A percentile compares a stretch with the other conserved stretches of the same genome.
Evolutionary conservation across 75 land plant genomes (phyloP).

Genomic region (Adiantum capillusveneris): DNA sequence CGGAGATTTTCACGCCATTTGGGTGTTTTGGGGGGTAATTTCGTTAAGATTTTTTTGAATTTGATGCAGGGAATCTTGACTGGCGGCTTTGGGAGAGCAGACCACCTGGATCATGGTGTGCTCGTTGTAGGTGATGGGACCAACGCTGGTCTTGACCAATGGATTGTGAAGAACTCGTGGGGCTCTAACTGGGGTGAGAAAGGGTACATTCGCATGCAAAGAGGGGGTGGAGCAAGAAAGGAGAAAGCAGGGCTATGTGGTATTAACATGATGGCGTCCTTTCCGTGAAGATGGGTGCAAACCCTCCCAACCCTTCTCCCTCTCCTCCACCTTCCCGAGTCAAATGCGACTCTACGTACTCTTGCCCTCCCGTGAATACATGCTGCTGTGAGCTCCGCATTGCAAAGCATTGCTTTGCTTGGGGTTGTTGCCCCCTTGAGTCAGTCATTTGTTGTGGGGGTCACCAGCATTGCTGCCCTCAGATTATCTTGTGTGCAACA

Average conservation of each 20-base stretch:
- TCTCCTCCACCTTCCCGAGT: slow-evolving; percentile 54
- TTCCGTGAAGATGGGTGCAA: slow-evolving; percentile 59
- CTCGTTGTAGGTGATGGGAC: slow-evolving; percentile 66
- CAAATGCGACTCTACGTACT: slow-evolving; percentile 46
- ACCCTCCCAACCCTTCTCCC: slow-evolving; percentile 60
- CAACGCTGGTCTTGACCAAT: slow-evolving; percentile 46
- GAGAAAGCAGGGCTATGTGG: slow-evolving; percentile 42
- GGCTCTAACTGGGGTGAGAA: slow-evolving; percentile 84
- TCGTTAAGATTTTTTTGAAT: no score
- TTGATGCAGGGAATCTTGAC: slow-evolving; percentile 55
- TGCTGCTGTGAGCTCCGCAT: slow-evolving; percentile 60
- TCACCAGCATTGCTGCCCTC: slow-evolving; percentile 75
- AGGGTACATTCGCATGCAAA: slow-evolving; percentile 72
- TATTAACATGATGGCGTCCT: slow-evolving; percentile 69
- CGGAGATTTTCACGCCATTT: no score
- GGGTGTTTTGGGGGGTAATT: no score
- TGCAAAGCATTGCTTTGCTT: slow-evolving; percentile 48
- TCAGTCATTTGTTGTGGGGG: slow-evolving; percentile 78
- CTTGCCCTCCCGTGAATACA: slow-evolving; percentile 51
- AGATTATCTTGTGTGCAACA: slow-evolving; percentile 66
- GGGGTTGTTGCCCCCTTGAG: slow-evolving; percentile 86
- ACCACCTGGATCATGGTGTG: slow-evolving; percentile 78
- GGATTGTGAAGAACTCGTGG: slow-evolving; percentile 95
- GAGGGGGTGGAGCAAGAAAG: slow-evolving; percentile 22
- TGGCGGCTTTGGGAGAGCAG: slow-evolving; percentile 55